Base-by-base conservation (phyloP, 495 filamentous ascomycete species). In the Lasiosphaeria miniovina region DNA sequence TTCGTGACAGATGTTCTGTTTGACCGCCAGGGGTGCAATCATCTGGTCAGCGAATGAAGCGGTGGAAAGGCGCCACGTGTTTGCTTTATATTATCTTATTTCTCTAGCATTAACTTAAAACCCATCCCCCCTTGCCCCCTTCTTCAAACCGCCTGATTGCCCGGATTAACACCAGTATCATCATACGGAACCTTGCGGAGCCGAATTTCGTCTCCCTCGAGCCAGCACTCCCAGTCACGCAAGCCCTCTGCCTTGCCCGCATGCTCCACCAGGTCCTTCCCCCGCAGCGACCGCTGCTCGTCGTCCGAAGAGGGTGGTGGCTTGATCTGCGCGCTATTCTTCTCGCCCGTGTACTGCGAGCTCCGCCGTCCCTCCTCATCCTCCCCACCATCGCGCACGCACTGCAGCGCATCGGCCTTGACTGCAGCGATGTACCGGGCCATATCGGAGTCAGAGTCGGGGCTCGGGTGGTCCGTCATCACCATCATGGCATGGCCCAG, bases 221-320 rank as follows among this genome's bases (percentile, higher is more conserved):
- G 10, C 35, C 12, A 34, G 35, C 50, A 52, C 50, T 52, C 50
- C 50, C 50, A 52, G 9, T 52, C 32, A 6, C 35, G 17, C 50
- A 52, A 11, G 35, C 31, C 12, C 50, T 35, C 12, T 12, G 38
- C 38, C 38, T 12, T 12, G 38, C 38, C 15, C 6, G 50, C 50
- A 12, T 35, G 12, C 50, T 52, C 24, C 31, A 52, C 24, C 35
- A 52, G 10, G 12, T 34, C 32, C 31, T 14, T 35, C 11, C 35
- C 35, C 31, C 35, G 10, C 3, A 52, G 31, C 32, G 35, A 24
- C 24, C 24, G 12, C 11, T 52, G n/a, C 9, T 52, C 50, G 6
- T 52, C 50, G 24, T 2, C 24, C 24, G 2, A 24, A 2, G 24
- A 24, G 15, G 49, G 6, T 1, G 38, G 8, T 34, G 4, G 11